Evolutionary conservation across 1,284 basidiomycete species (phyloP), one percentile per base, ranked within the genome.

Genomic region (Amylostereum areolatum): DNA sequence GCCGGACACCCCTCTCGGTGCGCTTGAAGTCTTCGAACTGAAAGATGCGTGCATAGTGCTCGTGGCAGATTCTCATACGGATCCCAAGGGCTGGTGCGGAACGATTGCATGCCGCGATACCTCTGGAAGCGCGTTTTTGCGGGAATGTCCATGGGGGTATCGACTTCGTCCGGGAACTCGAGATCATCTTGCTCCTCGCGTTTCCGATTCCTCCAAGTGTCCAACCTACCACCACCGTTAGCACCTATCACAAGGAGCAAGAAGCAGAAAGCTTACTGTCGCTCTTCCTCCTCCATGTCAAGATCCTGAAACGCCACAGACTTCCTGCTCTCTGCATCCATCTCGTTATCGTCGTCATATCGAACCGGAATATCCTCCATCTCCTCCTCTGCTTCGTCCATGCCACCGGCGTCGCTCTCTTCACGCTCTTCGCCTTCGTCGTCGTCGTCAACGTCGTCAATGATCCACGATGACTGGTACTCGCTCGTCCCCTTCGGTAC

Each of bases 11-110:
- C 41, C 89, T 78, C 57, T 91, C 86, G 2, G 93, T 98, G 27
- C 87, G 80, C 62, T 83, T 87, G 70, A 89, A 98, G 62, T 96
- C 92, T 66, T 97, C 94, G 62, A 99, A 98, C 66, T 96, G 92
- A 71, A 98, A 99, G 57, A 98, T 96, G 40, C 89, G 78, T 0
- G 88, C 93, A 62, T 99, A 99, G 62, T 99, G n/a, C 95, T 47
- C 85, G 68, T 4, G 96, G 97, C 18, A 99, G 74, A 59, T 97
- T 96, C 69, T 99, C 96, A 60, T 92, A 98, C 5, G 96, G 85
- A 66, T 99, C 96, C 96, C 96, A 99, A 24, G 90, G 89, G 59
- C 89, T 93, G 2, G 97, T 98, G 35, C 96, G 79, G 77, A 99
- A 91, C 10, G 89, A 93, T 48, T 86, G 85, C 66, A 99, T 67